A percentile compares a stretch with the other conserved stretches of the same genome.
Evolutionary conservation across 2,329 filamentous ascomycete species (phyloP).

Genomic region (Aspergillus sclerotialis): DNA sequence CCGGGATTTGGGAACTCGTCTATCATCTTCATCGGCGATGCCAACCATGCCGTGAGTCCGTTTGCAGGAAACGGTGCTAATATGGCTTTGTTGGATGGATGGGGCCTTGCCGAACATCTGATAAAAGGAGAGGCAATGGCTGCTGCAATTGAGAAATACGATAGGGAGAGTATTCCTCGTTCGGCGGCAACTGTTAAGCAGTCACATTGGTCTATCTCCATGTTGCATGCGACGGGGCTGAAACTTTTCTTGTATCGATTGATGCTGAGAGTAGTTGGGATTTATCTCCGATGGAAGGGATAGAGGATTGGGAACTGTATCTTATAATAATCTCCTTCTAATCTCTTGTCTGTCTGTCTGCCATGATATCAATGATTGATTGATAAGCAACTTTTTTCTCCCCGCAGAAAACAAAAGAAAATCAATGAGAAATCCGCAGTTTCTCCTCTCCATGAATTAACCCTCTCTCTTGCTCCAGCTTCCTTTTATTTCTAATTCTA

Average conservation of each 20-base stretch:
- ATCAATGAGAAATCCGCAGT: background rate
- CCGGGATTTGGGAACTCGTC: conserved; percentile 6
- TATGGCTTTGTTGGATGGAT: conserved; percentile 41
- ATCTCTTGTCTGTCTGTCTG: too few species aligned
- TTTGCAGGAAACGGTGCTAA: conserved; percentile 45
- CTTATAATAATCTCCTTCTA: too few species aligned
- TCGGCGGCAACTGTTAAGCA: background rate
- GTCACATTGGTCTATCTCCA: background rate
- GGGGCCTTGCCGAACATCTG: conserved; percentile 38
- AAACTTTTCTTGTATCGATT: background rate
- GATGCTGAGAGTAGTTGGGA: background rate
- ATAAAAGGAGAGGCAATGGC: conserved; percentile 19
- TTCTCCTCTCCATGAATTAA: background rate
- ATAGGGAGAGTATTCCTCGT: conserved; percentile 28
- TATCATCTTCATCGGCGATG: conserved; percentile 43
- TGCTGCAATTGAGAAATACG: conserved; percentile 25
- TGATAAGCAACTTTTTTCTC: conserved; percentile 15
- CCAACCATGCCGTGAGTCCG: conserved; percentile 44
- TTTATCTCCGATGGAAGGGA: background rate
- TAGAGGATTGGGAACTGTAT: too few species aligned
- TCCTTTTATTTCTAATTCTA: background rate
- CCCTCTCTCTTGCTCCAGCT: background rate
- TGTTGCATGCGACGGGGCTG: background rate
- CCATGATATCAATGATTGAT: conserved; percentile 11
- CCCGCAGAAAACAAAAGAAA: background rate